phyloP scores from a whole-genome alignment of 2,329 filamentous ascomycete species.

The Emmonsia crescens region DNA sequence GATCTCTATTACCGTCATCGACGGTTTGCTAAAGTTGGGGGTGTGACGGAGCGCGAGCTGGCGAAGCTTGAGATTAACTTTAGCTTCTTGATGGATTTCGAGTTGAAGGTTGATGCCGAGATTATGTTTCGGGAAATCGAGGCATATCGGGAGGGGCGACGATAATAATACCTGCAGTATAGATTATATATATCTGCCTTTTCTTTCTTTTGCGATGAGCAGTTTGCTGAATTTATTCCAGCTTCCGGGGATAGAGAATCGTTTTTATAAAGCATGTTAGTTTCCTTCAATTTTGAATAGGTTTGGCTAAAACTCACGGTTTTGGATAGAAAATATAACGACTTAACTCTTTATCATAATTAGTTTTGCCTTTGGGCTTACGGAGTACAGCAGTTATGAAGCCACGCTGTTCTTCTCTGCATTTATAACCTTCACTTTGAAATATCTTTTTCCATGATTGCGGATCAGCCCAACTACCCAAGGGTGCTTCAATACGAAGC shows the following conservation, averaged over 20 bases:
- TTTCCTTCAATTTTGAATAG: background rate
- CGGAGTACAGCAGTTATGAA: background rate
- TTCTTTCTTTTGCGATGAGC: background rate
- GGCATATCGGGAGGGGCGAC: background rate
- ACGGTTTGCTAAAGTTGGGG: constrained; percentile 76
- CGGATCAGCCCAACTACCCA: too few species aligned
- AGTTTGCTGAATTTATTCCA: background rate
- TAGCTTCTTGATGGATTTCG: constrained; percentile 76
- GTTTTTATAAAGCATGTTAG: background rate
- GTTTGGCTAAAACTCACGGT: background rate
- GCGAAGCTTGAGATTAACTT: constrained; percentile 80
- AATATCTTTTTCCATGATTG: too few species aligned
- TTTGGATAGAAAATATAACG: background rate
- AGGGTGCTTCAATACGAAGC: background rate
- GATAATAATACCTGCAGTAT: background rate
- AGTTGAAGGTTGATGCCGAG: constrained; percentile 54
- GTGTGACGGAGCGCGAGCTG: constrained; percentile 71
- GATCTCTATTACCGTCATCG: constrained; percentile 79
- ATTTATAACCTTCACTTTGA: too few species aligned
- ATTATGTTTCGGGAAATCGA: constrained; percentile 41
- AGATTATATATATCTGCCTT: background rate
- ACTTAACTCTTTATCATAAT: too few species aligned
- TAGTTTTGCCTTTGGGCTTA: too few species aligned
- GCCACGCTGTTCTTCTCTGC: background rate
- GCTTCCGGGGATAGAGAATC: background rate